Evolutionary conservation across 345 rosid genomes (phyloP), one percentile per base, ranked within the genome.

Genomic region (Citrus unshiu): DNA sequence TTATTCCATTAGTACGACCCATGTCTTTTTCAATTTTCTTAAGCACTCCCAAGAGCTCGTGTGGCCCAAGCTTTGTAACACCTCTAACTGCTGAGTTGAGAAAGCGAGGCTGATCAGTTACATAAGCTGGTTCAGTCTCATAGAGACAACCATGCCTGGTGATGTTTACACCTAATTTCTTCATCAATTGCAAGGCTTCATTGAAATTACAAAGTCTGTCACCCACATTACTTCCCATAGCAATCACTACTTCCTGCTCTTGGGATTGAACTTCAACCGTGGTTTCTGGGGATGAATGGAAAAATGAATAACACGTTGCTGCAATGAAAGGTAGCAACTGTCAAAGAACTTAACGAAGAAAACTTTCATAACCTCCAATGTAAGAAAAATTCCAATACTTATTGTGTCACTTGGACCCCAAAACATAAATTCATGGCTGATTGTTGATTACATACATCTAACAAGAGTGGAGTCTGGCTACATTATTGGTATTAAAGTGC

Each of bases 201-300:
- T 83, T 87, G 79, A 95, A 93, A 74, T 91, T 90, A 66, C 68
- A 69, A 83, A 93, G 79, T 72, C 99, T 82, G 79, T 93, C 85
- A 43, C 98, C 96, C 35, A 95, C 88, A 84, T 95, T 93, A 83
- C 99, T 90, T 81, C 99, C 99, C 25, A 95, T 35, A 77, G 99
- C 99, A 80, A 93, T 95, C 79, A 89, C 90, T 5, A 95, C 91
- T 81, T 95, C 97, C 79, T 95, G 88, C 86, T 91, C 92, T 2
- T 80, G 84, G 51, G 95, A 87, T 70, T 88, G 85, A 81, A 92
- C 88, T 86, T 92, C 86, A 3, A 93, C 77, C 0, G 57, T 60
- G 32, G 68, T 25, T 79, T 88, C 79, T 0, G 78, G 56, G 14
- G 85, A 80, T 25, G 93, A 86, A 81, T 79, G 79, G 69, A 83